Evolutionary conservation across 2,329 filamentous ascomycete species (phyloP).

Genomic region (Sporothrix euskadiensis): DNA sequence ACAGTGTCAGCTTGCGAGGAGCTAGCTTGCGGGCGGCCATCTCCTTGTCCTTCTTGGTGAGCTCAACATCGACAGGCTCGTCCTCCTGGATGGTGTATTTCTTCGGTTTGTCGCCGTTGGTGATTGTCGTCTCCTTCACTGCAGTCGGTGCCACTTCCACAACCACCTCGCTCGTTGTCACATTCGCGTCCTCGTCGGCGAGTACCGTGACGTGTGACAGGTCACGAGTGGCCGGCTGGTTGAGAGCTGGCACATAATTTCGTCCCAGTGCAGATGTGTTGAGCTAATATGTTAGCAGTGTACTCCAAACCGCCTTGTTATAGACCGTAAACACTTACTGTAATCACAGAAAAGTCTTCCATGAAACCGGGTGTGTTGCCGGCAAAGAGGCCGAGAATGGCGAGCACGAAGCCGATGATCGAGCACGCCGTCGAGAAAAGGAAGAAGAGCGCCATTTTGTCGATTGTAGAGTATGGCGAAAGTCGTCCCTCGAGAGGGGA

Average conservation of each 20-base stretch:
- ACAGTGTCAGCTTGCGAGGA: constrained; percentile 29
- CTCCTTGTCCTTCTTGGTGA: constrained; percentile 26
- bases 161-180: constrained; percentile 27
- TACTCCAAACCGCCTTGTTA: background rate
- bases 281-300: constrained; percentile 36
- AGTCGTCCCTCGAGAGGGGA: constrained; percentile 3
- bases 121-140: constrained; percentile 25
- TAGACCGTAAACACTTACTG: constrained; percentile 36
- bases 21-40: constrained; percentile 10
- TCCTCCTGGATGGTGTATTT: constrained; percentile 29
- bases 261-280: constrained; percentile 47
- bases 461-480: background rate
- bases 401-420: constrained; percentile 41
- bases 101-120: constrained; percentile 7
- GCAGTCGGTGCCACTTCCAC: background rate
- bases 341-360: constrained; percentile 45
- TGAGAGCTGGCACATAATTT: constrained; percentile 39
- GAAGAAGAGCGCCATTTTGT: constrained; percentile 21
- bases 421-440: constrained; percentile 40
- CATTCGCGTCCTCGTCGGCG: constrained; percentile 9
- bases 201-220: constrained; percentile 32
- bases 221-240: constrained; percentile 35
- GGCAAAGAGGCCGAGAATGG: constrained; percentile 43
- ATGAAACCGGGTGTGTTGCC: constrained; percentile 42
- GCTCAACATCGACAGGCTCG: constrained; percentile 30